A percentile compares a stretch with the other conserved stretches of the same genome.
These are phyloP conservation scores for Nematodospora valgi DNA, from an alignment of 805 yeast genomes.

Conservation along the genomic window DNA sequence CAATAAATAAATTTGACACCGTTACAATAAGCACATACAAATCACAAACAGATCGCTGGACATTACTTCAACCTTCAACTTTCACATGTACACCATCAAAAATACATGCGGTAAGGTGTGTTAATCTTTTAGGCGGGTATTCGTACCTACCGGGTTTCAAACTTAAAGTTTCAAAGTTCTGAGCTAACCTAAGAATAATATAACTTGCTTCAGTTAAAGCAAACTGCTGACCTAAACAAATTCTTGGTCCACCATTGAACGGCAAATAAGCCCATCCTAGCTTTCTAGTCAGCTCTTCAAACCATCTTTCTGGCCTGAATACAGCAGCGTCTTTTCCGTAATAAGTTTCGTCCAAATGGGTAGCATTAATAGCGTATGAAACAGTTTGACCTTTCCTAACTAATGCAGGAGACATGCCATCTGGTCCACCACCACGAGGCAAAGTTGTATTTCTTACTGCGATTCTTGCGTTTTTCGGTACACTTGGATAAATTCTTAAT, in stretches of 20 bases:
- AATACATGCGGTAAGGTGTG: conserved; percentile 25
- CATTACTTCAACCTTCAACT: conserved; percentile 4
- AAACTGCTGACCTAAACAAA: conserved; percentile 56
- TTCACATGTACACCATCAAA: conserved; percentile 21
- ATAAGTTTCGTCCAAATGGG: conserved; percentile 38
- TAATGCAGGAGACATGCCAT: conserved; percentile 35
- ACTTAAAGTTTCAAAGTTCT: conserved; percentile 19
- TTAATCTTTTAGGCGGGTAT: conserved; percentile 29
- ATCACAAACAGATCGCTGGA: too few species aligned
- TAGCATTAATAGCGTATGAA: conserved; percentile 38
- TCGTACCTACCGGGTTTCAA: conserved; percentile 14
- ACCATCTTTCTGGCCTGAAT: conserved; percentile 52
- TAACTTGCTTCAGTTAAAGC: conserved; percentile 53
- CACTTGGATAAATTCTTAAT: conserved; percentile 31
- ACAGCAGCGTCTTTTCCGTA: conserved; percentile 46
- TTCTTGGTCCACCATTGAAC: conserved; percentile 55
- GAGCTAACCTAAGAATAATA: conserved; percentile 34
- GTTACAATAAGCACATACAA: too few species aligned
- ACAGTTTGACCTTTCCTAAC: conserved; percentile 43
- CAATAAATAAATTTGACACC: too few species aligned
- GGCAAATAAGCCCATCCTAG: conserved; percentile 50
- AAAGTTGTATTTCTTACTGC: conserved; percentile 23
- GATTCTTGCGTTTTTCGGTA: conserved; percentile 27
- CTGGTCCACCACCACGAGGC: conserved; percentile 30
- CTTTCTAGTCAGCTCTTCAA: conserved; percentile 23